A percentile compares a stretch with the other conserved stretches of the same genome.
These are phyloP conservation scores for Henningerozyma blattae DNA, from an alignment of 805 yeast species.

Conservation along the genomic window DNA sequence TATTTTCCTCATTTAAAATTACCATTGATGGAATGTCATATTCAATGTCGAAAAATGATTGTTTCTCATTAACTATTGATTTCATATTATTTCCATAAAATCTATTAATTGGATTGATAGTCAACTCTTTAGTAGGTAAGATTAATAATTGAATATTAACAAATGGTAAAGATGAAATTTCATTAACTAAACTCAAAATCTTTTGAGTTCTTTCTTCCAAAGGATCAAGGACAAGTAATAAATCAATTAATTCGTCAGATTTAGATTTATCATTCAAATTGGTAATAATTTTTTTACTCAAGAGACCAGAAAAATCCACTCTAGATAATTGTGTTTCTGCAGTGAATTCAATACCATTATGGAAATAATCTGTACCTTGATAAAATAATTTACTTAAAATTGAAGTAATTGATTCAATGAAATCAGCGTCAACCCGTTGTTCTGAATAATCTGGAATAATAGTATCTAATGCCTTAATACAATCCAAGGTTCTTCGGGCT, in stretches of 20 bases:
- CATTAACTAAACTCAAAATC: conserved; percentile 34
- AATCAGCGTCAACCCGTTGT: conserved; percentile 23
- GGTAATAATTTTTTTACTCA: conserved; percentile 9
- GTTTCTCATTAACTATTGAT: conserved; percentile 4
- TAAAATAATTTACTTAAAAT: conserved; percentile 33
- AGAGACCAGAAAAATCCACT: conserved; percentile 29
- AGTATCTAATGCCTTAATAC: conserved; percentile 17
- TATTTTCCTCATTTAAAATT: conserved; percentile 24
- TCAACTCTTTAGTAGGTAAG: conserved; percentile 39
- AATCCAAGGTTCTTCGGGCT: conserved; percentile 31
- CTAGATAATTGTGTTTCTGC: conserved; percentile 34
- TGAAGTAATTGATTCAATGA: conserved; percentile 37
- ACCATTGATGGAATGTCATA: conserved; percentile 10
- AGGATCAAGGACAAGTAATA: conserved; percentile 62
- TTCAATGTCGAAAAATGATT: conserved; percentile 26
- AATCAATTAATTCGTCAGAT: conserved; percentile 33
- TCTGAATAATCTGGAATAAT: conserved; percentile 10
- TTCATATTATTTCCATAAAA: conserved; percentile 29
- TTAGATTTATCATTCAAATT: conserved; percentile 14
- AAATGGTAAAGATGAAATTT: conserved; percentile 34
- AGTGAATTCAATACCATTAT: conserved; percentile 29
- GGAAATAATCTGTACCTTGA: conserved; percentile 13
- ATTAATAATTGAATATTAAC: conserved; percentile 43
- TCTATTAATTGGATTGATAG: conserved; percentile 40
- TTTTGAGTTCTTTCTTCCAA: conserved; percentile 57